Conservation (phyloP, 495 filamentous ascomycete genomes). For the Aspergillus bridgeri region DNA sequence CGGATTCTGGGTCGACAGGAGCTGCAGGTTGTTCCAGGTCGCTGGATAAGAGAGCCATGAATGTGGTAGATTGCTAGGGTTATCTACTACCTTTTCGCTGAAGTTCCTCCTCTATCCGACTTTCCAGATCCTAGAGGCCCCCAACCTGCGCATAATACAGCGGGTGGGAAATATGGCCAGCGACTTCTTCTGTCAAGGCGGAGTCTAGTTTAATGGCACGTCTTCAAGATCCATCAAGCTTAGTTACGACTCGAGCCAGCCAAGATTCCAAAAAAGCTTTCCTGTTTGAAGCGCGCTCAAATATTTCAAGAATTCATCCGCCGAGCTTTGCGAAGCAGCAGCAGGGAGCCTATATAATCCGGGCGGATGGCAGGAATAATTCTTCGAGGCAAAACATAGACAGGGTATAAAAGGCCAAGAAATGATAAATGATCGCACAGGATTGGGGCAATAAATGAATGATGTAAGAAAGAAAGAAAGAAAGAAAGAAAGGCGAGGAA, state of each 20-base stretch:
- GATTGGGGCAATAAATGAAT: background rate
- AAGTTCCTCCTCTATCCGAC: background rate
- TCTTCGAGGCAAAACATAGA: background rate
- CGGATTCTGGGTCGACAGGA: constrained; percentile 7
- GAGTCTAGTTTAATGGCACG: background rate
- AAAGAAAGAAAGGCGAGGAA: background rate
- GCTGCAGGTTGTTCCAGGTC: constrained; percentile 2
- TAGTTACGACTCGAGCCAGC: background rate
- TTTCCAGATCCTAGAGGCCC: background rate
- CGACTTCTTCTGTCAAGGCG: background rate
- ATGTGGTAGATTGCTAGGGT: background rate
- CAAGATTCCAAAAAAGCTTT: background rate
- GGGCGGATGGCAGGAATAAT: background rate
- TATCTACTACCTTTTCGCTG: background rate
- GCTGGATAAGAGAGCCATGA: constrained; percentile 3
- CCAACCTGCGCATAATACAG: background rate
- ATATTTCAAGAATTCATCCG: too few species aligned
- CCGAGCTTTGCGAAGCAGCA: too few species aligned
- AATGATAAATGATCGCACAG: background rate
- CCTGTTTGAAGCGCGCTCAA: too few species aligned
- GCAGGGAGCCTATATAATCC: too few species aligned
- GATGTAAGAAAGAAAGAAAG: background rate
- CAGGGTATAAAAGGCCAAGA: background rate
- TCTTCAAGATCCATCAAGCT: constrained; percentile 14
- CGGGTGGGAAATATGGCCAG: background rate